phyloP scores from a whole-genome alignment of 1,139 yeast genomes.

The Lodderomyces jiufengensis region DNA sequence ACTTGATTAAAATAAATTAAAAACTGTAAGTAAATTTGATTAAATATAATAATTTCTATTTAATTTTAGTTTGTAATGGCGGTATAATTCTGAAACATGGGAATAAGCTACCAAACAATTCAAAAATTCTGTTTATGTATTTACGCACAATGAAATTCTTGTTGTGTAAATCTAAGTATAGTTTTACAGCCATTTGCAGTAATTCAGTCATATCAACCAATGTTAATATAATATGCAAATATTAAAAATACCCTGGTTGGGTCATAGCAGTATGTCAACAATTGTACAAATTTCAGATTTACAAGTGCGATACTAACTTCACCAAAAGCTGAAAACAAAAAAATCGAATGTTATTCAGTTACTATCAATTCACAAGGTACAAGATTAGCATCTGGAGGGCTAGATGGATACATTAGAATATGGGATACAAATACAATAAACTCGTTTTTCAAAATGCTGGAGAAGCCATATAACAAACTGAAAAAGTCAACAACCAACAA shows the following conservation, averaged over 20 bases:
- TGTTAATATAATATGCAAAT: conserved; percentile 51
- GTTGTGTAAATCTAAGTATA: too few relatives aligned
- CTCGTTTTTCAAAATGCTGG: conserved; percentile 16
- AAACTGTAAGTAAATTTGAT: not conserved
- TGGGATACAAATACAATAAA: conserved; percentile 64
- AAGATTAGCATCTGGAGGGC: conserved; percentile 89
- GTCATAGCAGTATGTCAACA: conserved; percentile 56
- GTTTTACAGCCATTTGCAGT: too few relatives aligned
- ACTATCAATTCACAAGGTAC: conserved; percentile 78
- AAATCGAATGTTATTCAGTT: conserved; percentile 81
- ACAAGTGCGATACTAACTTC: too few relatives aligned
- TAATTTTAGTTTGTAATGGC: too few relatives aligned
- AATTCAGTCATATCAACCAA: not conserved
- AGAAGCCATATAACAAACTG: conserved; percentile 2
- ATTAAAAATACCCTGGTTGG: conserved; percentile 81
- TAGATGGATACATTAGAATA: conserved; percentile 88
- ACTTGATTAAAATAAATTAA: conserved; percentile 11
- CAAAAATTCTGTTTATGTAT: too few relatives aligned
- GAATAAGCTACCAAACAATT: too few relatives aligned
- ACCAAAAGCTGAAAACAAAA: conserved; percentile 80
- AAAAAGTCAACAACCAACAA: conserved; percentile 5
- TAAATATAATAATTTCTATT: not conserved
- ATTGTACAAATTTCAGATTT: too few relatives aligned
- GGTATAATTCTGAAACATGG: too few relatives aligned
- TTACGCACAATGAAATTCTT: too few relatives aligned